phyloP scores from a whole-genome alignment of 164 flowering plant species.

The Hamamelis virginiana region DNA sequence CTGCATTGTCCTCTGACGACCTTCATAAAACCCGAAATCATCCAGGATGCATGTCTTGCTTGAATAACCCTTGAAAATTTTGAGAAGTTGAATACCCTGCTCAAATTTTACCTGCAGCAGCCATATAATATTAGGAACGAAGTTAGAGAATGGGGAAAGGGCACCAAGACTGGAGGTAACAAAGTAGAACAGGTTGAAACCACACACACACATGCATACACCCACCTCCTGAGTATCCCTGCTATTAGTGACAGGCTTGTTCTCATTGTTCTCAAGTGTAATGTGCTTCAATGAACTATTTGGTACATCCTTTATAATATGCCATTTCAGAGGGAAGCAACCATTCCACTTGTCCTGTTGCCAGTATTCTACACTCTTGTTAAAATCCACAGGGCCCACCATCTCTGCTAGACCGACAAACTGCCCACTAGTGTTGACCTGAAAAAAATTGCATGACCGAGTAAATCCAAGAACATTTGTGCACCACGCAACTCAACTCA shows the following conservation, averaged over 20 bases:
- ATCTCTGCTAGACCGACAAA: slow-evolving; percentile 25
- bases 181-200: background rate
- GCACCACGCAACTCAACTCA: background rate
- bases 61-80: slow-evolving; percentile 17
- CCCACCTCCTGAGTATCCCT: slow-evolving; percentile 23
- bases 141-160: background rate
- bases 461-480: background rate
- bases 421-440: slow-evolving; percentile 23
- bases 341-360: slow-evolving; percentile 25
- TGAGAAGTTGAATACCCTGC: slow-evolving; percentile 19
- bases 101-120: slow-evolving; percentile 16
- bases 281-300: slow-evolving; percentile 17
- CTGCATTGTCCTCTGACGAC: slow-evolving; percentile 15
- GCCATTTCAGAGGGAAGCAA: slow-evolving; percentile 18
- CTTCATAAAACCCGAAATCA: slow-evolving; percentile 21
- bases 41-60: slow-evolving; percentile 14
- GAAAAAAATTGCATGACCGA: background rate
- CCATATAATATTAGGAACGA: background rate
- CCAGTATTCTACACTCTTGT: slow-evolving; percentile 19
- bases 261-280: slow-evolving; percentile 19
- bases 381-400: slow-evolving; percentile 17
- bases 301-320: slow-evolving; percentile 20
- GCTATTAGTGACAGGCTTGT: slow-evolving; percentile 19
- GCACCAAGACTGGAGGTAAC: background rate
- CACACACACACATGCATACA: background rate